Conservation (phyloP, 2,329 filamentous ascomycete species). For the Trichoderma arundinaceum region DNA sequence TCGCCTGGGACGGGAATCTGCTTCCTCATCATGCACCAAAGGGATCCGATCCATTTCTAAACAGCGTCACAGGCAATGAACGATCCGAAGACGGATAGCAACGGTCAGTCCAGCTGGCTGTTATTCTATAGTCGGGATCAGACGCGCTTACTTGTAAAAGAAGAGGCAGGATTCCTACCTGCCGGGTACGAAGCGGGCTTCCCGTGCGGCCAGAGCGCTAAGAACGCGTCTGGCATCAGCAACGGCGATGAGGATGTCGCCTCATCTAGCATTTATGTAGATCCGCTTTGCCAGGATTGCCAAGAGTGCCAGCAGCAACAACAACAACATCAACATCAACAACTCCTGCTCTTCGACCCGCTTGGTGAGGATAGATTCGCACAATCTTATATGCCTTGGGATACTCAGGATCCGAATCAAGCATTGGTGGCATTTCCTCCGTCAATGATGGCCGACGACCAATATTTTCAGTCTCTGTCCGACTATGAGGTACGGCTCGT, state of each 20-base stretch:
- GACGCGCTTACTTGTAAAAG: conserved; percentile 6
- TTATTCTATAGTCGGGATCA: not conserved
- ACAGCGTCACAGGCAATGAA: not conserved
- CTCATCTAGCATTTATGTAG: not conserved
- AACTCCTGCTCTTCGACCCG: not conserved
- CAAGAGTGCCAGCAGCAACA: not conserved
- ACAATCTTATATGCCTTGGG: not conserved
- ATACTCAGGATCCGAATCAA: not conserved
- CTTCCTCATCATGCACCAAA: conserved; percentile 16
- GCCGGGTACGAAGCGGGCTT: not conserved
- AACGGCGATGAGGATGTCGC: not conserved
- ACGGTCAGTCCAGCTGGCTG: conserved; percentile 26
- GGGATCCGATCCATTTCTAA: conserved; percentile 4
- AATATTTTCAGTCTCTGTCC: conserved; percentile 33
- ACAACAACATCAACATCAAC: too few relatives aligned
- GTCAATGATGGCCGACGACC: conserved; percentile 29
- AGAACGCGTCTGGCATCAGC: too few relatives aligned
- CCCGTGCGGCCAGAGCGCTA: not conserved
- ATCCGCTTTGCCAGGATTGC: not conserved
- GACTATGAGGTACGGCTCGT: conserved; percentile 33
- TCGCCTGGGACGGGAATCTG: conserved; percentile 25
- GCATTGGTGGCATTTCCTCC: not conserved
- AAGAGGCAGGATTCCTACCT: not conserved
- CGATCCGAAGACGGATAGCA: not conserved
- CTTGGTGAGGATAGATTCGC: not conserved